Evolutionary conservation across 2,329 filamentous ascomycete species (phyloP), one percentile per base, ranked within the genome.

Genomic region (Hymenoscyphus fraxineus): DNA sequence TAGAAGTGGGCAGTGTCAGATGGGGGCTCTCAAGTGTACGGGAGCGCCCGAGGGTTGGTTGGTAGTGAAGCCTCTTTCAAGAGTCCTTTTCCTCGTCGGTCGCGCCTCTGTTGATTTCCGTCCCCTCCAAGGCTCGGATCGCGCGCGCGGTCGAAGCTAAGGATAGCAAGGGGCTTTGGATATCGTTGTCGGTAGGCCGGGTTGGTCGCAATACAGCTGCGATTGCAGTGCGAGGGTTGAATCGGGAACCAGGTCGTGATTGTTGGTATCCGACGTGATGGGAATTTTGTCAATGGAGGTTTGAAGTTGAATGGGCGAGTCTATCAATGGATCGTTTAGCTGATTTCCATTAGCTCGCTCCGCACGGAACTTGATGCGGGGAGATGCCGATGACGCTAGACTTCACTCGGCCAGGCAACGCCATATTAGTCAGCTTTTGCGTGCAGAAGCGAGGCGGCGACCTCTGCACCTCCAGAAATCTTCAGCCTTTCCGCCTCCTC

Each of bases 1-100:
- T 66, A 41, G 65, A 63, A 66, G 65, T 67, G 69, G 69, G 69
- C 61, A 22, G 44, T 19, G 22, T n/a, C 44, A 51, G 44, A 35
- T 35, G 35, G 66, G 66, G 63, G 65, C 63, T 60, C 61, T 16
- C 40, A 35, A 57, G 27, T 57, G 19, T 38, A 40, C 32, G 19
- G 31, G n/a, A 56, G 22, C n/a, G n/a, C 6, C 9, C 44, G 41
- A 59, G 35, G 51, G 27, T 40, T n/a, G 51, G 27, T 40, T n/a
- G 22, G 58, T 55, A 31, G 47, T 54, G 62, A 59, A 44, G 51
- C 51, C 44, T 66, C 47, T 47, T 38, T 41, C 35, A 22, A 22
- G 41, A 56, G 35, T 59, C 61, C 64, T 64, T n/a, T 40, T 64
- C 60, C 61, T 58, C 41, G 60, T 60, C 61, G 56, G 65, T 63